phyloP scores from a whole-genome alignment of 2,329 filamentous ascomycete species.

The Stylonectria norvegica region DNA sequence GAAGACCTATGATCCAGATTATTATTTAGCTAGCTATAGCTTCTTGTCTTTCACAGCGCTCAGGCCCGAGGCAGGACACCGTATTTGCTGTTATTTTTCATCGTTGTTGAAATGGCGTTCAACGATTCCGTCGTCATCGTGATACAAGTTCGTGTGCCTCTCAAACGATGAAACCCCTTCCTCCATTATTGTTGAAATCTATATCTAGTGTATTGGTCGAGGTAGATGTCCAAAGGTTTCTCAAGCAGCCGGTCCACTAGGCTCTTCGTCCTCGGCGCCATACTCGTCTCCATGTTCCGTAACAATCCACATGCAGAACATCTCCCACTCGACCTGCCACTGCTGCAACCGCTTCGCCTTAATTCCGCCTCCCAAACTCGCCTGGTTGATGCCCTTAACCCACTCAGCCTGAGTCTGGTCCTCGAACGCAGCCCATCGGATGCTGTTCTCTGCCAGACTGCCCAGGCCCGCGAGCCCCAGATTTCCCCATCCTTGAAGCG shows the following conservation, averaged over 20 bases:
- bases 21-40: no score
- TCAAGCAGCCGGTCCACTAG: background rate
- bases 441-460: constrained; percentile 85
- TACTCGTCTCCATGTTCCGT: constrained; percentile 70
- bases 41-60: no score
- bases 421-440: constrained; percentile 86
- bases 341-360: constrained; percentile 71
- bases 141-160: no score
- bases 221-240: background rate
- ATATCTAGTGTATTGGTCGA: background rate
- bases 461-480: constrained; percentile 83
- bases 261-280: constrained; percentile 24
- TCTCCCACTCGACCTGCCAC: constrained; percentile 81
- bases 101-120: no score
- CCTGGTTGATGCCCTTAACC: constrained; percentile 68
- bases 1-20: no score
- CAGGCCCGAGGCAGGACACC: no score
- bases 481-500: constrained; percentile 87
- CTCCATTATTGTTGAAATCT: background rate
- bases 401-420: constrained; percentile 71
- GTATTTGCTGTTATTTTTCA: no score
- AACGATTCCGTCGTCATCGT: no score
- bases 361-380: constrained; percentile 65
- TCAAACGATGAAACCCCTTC: background rate
- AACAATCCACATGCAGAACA: constrained; percentile 87